Conservation (phyloP, 495 filamentous ascomycete species). For the Platismatia glauca region DNA sequence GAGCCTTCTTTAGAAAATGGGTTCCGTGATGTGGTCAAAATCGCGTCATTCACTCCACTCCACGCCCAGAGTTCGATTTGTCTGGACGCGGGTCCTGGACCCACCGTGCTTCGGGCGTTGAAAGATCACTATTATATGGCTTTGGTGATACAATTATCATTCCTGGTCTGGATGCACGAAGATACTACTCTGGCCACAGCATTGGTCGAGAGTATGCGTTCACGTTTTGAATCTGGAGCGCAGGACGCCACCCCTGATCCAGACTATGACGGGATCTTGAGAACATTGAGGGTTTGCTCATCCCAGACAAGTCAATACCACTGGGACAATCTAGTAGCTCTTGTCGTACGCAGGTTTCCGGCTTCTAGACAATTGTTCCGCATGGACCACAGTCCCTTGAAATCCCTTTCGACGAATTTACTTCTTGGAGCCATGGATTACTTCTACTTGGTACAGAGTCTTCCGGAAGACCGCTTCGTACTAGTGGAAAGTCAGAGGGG, state of each 20-base stretch:
- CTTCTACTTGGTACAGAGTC: conserved; percentile 20
- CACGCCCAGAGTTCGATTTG: conserved; percentile 5
- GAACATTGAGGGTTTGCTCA: conserved; percentile 16
- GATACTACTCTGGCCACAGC: conserved; percentile 11
- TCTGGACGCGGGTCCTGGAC: conserved; percentile 16
- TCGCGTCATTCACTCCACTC: conserved; percentile 7
- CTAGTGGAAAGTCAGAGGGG: conserved; percentile 10
- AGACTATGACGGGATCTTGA: conserved; percentile 18
- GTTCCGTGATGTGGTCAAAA: conserved; percentile 15
- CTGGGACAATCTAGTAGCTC: conserved; percentile 12
- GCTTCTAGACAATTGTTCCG: conserved; percentile 6
- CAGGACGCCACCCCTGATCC: conserved; percentile 15
- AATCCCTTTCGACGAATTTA: conserved; percentile 6
- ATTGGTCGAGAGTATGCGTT: conserved; percentile 12
- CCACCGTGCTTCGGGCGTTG: conserved; percentile 14
- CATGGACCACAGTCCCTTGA: conserved; percentile 1
- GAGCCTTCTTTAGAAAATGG: conserved; percentile 10
- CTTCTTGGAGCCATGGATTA: conserved; percentile 19
- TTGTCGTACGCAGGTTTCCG: conserved; percentile 8
- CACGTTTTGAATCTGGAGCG: conserved; percentile 8
- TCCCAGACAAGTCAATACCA: conserved; percentile 19
- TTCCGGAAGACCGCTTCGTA: conserved; percentile 19
- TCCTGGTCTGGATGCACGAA: conserved; percentile 20
- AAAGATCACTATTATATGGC: conserved; percentile 17
- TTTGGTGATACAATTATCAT: conserved; percentile 19